These are phyloP conservation scores for Apiospora aurea DNA, from an alignment of 2,329 filamentous ascomycete genomes.

Conservation along the genomic window DNA sequence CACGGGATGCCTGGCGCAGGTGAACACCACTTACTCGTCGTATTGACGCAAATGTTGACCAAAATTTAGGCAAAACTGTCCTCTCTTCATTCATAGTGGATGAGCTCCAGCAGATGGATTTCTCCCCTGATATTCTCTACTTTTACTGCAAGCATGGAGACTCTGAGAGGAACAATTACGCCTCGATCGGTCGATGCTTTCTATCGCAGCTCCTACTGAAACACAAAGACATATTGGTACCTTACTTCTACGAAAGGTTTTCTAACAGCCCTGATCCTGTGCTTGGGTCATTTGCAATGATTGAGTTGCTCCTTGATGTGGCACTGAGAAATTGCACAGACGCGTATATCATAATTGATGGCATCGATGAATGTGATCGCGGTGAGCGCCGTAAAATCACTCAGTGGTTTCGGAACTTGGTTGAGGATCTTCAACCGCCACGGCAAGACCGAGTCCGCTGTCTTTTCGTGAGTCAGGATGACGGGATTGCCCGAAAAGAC, in stretches of 20 bases:
- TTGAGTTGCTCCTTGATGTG: not conserved
- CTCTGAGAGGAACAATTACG: not conserved
- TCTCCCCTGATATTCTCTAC: not conserved
- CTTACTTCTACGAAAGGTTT: not conserved
- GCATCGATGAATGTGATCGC: not conserved
- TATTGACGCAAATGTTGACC: not conserved
- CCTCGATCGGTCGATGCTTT: not conserved
- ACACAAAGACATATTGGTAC: not conserved
- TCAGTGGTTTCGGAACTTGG: not conserved
- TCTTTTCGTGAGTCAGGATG: not conserved
- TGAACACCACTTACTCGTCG: not conserved
- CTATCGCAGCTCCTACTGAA: not conserved
- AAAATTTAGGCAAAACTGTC: not conserved
- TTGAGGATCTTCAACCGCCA: not conserved
- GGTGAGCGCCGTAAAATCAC: not conserved
- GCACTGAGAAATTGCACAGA: not conserved
- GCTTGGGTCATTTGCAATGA: not conserved
- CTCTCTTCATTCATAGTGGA: not conserved
- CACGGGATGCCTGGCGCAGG: not conserved
- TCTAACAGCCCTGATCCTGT: not conserved
- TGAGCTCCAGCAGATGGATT: not conserved
- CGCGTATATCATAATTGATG: slow-evolving; percentile 1
- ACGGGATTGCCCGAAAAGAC: not conserved
- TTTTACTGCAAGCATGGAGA: not conserved
- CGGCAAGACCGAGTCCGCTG: not conserved